Base-by-base conservation (phyloP, 2,329 filamentous ascomycete genomes). In the Nemania serpens region DNA sequence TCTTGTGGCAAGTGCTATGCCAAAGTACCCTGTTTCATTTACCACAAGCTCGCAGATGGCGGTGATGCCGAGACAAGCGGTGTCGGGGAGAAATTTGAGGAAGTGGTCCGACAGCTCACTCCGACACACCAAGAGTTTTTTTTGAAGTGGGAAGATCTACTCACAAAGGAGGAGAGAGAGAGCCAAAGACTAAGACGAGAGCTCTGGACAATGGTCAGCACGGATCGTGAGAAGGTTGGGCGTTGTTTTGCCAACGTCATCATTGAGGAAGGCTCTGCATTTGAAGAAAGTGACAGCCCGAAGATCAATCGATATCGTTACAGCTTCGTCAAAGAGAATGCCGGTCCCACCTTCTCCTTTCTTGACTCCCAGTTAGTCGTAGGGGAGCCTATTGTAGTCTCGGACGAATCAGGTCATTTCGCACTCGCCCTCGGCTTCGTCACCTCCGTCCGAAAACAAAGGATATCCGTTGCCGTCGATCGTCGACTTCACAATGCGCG, bases 221-320 rank as follows among this genome's bases (percentile, higher is more conserved):
- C 80, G 0, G 92, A 98, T 73, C 88, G 95, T 48, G 93, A 99
- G 75, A 91, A 90, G 70, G 82, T 94, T 10, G 93, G 93, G 1
- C 86, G 94, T 56, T 98, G 95, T 74, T 98, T 98, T 74, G 87
- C 91, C 10, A 89, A 94, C 68, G 88, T 99, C 17, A 82, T 95
- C 37, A 89, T 99, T 65, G 88, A 94, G 66, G 87, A 91, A 47
- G 90, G 88, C 3, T 92, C 91, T 6, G 86, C 85, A 20, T 83
- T 82, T 29, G 89, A 94, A 68, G 88, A 93, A 61, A 77, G 81
- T 12, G 82, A 87, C 42, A 88, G 84, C 48, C 83, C 88, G 17
- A 96, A 92, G 77, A 97, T 98, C 78, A 97, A 98, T 73, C 88
- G 93, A 25, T 98, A 90, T 71, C 86, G 85, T 53, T 99, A 99